phyloP scores from a whole-genome alignment of 176 grass and related monocot species.

The Puccinellia tenuiflora region DNA sequence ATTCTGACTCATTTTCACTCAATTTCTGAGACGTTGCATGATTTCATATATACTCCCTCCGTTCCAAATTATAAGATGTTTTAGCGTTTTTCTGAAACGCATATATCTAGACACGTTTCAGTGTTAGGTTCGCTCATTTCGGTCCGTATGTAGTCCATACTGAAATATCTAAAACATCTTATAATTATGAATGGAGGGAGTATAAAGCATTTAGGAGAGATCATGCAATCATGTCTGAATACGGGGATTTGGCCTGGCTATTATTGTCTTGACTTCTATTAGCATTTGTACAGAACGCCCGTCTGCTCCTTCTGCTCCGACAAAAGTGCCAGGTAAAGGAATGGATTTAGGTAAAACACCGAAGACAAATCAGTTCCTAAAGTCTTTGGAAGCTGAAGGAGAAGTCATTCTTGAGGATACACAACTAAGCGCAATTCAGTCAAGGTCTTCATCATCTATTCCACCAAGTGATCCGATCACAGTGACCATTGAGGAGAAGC shows the following conservation, averaged over 20 bases:
- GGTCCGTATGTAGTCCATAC: too few relatives aligned
- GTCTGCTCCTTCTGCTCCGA: constrained; percentile 40
- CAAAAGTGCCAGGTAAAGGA: constrained; percentile 47
- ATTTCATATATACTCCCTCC: neutral
- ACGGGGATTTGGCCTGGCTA: neutral
- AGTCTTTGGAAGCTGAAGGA: constrained; percentile 83
- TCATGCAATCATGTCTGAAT: neutral
- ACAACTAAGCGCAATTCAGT: constrained; percentile 47
- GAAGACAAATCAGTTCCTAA: constrained; percentile 63
- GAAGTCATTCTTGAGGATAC: constrained; percentile 78
- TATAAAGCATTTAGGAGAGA: neutral
- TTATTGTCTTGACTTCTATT: constrained; percentile 7
- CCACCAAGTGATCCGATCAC: constrained; percentile 70
- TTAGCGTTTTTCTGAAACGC: too few relatives aligned
- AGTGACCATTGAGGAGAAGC: constrained; percentile 80
- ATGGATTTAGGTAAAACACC: constrained; percentile 72
- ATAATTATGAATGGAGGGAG: too few relatives aligned
- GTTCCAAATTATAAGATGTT: too few relatives aligned
- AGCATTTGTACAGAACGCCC: constrained; percentile 39
- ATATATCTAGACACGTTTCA: too few relatives aligned
- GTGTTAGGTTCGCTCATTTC: too few relatives aligned
- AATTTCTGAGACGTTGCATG: neutral
- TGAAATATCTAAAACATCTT: too few relatives aligned
- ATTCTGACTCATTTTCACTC: neutral
- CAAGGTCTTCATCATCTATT: constrained; percentile 44